phyloP scores from a whole-genome alignment of 1,284 basidiomycete species.

The Ceratobasidium theobromae region DNA sequence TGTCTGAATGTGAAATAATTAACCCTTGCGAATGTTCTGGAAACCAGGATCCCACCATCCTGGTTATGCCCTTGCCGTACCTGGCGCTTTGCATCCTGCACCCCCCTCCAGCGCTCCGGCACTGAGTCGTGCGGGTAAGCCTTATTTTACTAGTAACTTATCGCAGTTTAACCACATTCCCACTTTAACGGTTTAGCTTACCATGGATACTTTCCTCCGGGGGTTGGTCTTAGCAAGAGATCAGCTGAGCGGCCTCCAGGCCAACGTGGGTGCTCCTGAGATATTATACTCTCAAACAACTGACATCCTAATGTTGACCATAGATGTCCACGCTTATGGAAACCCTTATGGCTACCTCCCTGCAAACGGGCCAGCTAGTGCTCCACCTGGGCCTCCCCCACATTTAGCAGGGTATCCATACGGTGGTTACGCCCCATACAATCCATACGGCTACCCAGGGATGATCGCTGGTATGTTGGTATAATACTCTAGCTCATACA shows the following conservation, averaged over 20 bases:
- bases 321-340: not conserved
- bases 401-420: conserved; percentile 11
- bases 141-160: conserved; percentile 9
- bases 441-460: conserved; percentile 17
- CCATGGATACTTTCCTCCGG: conserved; percentile 26
- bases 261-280: conserved; percentile 7
- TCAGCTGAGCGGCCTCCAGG: conserved; percentile 11
- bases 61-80: conserved; percentile 4
- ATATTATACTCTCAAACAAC: not conserved
- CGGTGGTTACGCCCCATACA: conserved; percentile 9
- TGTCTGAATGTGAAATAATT: not conserved
- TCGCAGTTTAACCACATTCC: too few relatives aligned
- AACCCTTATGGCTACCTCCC: conserved; percentile 18
- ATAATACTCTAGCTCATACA: not conserved
- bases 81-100: conserved; percentile 1
- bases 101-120: conserved; percentile 28
- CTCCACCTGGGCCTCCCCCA: conserved; percentile 6
- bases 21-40: not conserved
- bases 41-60: conserved; percentile 4
- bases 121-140: conserved; percentile 14
- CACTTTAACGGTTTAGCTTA: conserved; percentile 5
- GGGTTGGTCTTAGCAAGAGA: conserved; percentile 19
- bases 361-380: not conserved
- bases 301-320: not conserved
- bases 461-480: not conserved